Evolutionary conservation across 441 rosid genomes (phyloP), one percentile per base, ranked within the genome.

Genomic region (Jatropha podagrica): DNA sequence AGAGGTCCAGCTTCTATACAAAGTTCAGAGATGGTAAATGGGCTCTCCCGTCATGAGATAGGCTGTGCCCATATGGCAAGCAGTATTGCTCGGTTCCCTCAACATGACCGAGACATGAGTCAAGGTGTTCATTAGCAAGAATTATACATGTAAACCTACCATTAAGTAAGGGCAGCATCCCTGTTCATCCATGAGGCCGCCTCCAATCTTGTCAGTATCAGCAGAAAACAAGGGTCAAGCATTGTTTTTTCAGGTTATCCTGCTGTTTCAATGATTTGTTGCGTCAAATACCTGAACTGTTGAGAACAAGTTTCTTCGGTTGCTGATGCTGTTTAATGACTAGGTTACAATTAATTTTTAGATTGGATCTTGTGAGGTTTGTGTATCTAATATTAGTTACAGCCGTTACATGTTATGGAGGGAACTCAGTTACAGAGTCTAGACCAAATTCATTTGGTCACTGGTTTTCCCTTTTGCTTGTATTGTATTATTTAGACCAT

Each of bases 21-120:
- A 85, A 85, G 80, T 91, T 95, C 84, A 86, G 60, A 71, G 81
- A 90, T 44, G 96, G 96, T 55, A 89, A 82, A 73, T 92, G 97
- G 97, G 70, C 71, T 67, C 85, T 85, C 79, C 91, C 86, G 1
- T 63, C 59, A 38, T 82, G 78, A 85, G 70, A 61, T 32, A 15
- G 65, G 52, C 54, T 2, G 38, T 23, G 27, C 62, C 65, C 23
- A 49, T 38, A 65, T n/a, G 32, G 5, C 32, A 23, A 44, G 23
- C 66, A 54, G 67, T 15, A 12, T 20, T 38, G 18, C 20, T 10
- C 32, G 8, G 14, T 44, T 74, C 48, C 18, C 56, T 8, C n/a
- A 12, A 65, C n/a, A 3, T 40, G 44, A 51, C 60, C 46, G 4
- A 10, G 37, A 42, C 18, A 69, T 4, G 27, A 17, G 51, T 8